Percentiles rank a stretch among this genome's conserved stretches.
These are phyloP conservation scores for Cyclostephanos tholiformis DNA, from an alignment of 108 stramenopile species.

Conservation along the genomic window DNA sequence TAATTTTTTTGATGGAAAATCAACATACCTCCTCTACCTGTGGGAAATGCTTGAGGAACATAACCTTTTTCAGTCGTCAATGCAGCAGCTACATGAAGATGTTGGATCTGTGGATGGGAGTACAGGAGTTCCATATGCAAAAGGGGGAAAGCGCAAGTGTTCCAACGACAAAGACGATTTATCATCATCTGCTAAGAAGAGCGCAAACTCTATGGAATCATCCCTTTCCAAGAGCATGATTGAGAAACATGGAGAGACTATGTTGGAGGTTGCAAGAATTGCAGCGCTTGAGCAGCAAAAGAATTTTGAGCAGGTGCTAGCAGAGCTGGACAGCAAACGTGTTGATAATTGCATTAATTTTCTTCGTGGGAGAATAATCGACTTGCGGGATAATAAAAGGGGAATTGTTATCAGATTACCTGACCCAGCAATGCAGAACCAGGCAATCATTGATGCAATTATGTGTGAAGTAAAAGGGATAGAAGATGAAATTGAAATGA, in stretches of 20 bases:
- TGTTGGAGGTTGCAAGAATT: neutral
- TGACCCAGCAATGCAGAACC: neutral
- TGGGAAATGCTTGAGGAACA: conserved; percentile 7
- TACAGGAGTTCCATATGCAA: neutral
- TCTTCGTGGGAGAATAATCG: neutral
- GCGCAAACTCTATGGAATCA: neutral
- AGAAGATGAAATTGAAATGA: conserved; percentile 4
- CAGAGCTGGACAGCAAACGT: neutral
- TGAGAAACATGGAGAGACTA: conserved; percentile 1
- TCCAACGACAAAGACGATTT: neutral
- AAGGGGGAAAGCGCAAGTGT: neutral
- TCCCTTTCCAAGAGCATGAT: neutral
- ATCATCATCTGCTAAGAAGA: neutral
- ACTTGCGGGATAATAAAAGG: conserved; percentile 1
- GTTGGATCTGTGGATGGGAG: neutral
- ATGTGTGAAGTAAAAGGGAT: neutral
- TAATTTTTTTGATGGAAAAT: conserved; percentile 2
- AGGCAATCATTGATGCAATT: neutral
- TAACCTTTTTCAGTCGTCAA: neutral
- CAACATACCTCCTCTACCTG: conserved; percentile 5
- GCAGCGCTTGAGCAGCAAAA: neutral
- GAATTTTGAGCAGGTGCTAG: neutral
- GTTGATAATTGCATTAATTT: neutral
- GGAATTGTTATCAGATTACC: neutral
- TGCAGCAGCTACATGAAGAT: neutral